Evolutionary conservation across 306 rosid species (phyloP), one percentile per base, ranked within the genome.

Genomic region (Ammopiptanthus mongolicus): DNA sequence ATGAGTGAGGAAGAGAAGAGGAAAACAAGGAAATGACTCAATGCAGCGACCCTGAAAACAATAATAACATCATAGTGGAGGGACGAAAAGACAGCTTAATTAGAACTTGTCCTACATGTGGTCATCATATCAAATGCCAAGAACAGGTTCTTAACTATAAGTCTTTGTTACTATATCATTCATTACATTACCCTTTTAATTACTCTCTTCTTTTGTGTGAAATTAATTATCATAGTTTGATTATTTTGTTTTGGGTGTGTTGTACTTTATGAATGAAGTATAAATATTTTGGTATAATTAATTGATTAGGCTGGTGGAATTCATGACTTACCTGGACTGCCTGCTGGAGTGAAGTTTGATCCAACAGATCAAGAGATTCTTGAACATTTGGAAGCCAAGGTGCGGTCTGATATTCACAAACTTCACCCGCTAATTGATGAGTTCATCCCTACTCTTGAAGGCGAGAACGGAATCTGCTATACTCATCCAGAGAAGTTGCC

Each of bases 261-360:
- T n/a, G n/a, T 42, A 2, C n/a, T 19, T 8, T n/a, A 48, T 50
- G 9, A 58, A 23, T 7, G 46, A 59, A 4, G 18, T 28, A 47
- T 61, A 33, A 48, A 63, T 50, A 11, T 9, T 47, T 18, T 50
- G 59, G 42, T 21, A 71, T n/a, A n/a, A n/a, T 7, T 73, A 31
- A 52, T 78, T 71, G 12, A 31, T 23, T 59, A 80, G 81, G 77
- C 46, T 76, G 80, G 86, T 73, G 85, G 89, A 75, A 77, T 90
- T 66, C 77, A 90, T 65, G 87, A 88, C 59, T 80, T 90, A 52
- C 93, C 90, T 36, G 96, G 96, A 46, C 67, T 90, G 3, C 96
- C 96, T 1, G 90, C 91, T 5, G 96, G 93, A 41, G 96, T 90
- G 82, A 90, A 88, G 86, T 90, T 90, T 82, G 96, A 90, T 85